These are phyloP conservation scores for Akanthomyces lecanii DNA, from an alignment of 2,329 filamentous ascomycete species.

Conservation along the genomic window DNA sequence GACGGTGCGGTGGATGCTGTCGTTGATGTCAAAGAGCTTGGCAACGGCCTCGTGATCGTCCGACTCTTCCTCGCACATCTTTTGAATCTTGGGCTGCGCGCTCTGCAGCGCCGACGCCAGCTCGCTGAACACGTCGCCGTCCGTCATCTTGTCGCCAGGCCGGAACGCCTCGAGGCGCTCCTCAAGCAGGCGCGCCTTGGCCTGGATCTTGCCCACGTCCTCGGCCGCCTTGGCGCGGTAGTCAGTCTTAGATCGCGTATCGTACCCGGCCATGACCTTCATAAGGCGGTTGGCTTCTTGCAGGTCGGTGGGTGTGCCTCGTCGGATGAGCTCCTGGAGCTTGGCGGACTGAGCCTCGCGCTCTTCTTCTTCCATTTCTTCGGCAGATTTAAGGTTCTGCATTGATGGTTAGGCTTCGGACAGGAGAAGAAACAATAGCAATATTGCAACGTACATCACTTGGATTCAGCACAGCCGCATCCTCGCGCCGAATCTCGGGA, in stretches of 20 bases:
- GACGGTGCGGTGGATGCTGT: conserved; percentile 95
- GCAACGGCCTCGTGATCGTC: conserved; percentile 94
- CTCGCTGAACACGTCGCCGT: conserved; percentile 71
- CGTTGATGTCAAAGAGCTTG: conserved; percentile 94
- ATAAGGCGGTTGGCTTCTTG: conserved; percentile 97
- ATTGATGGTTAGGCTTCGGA: background rate
- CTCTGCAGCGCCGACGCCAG: conserved; percentile 83
- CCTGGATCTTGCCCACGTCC: conserved; percentile 90
- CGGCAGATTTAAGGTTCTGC: conserved; percentile 88
- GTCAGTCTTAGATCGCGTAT: conserved; percentile 92
- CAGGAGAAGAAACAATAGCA: background rate
- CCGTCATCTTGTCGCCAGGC: conserved; percentile 71
- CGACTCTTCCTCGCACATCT: conserved; percentile 98
- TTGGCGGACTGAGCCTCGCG: conserved; percentile 95
- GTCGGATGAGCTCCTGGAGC: conserved; percentile 89
- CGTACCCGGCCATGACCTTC: conserved; percentile 98
- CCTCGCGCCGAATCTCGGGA: conserved; percentile 84
- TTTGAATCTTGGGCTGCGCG: conserved; percentile 97
- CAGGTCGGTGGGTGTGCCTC: conserved; percentile 85
- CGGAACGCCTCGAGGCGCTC: conserved; percentile 85
- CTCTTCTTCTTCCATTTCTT: conserved; percentile 99
- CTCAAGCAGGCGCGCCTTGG: conserved; percentile 87
- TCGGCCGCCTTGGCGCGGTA: conserved; percentile 97
- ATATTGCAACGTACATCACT: conserved; percentile 71
- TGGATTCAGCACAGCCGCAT: conserved; percentile 93